Base-by-base conservation (phyloP, 805 yeast genomes). In the Citeromyces matritensis region DNA sequence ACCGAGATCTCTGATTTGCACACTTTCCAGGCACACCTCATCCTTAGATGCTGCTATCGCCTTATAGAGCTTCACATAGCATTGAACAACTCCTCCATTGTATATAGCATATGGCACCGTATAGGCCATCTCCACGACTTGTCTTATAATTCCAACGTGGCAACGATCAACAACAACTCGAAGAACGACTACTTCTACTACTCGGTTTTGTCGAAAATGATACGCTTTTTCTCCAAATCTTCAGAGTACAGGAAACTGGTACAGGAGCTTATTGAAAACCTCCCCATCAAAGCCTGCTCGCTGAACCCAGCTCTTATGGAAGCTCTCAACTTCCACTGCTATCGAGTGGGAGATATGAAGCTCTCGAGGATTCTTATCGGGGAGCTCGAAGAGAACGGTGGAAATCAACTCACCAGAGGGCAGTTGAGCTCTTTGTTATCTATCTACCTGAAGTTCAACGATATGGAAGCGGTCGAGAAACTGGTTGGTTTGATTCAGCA, bases 211-310 rank as follows among this genome's bases (percentile, higher is more conserved):
- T 39, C 51, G 0, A 42, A 42, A 13, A 26, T 54, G 26, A 41
- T 55, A 7, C 32, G 39, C 8, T 32, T 37, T 5, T 51, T 55
- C 25, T 47, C 57, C 9, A 51, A 47, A 32, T 47, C 43, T 25
- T 39, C 35, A 30, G 37, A 58, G 30, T 55, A 50, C 29, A 37
- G 44, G 9, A 12, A 21, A 3, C 27, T 51, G 17, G 49, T 55
- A 4, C 35, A 38, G 8, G 40, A 43, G 4, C 15, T 55, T 10
- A 42, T 55, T 3, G 35, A 37, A 15, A 40, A 45, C 24, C 33
- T 55, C n/a, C 60, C 60, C 1, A 39, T 54, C 15, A 48, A 49
- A 17, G 48, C 58, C 1, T 48, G 55, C 17, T 42, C 42, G 24
- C 40, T 49, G 3, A 45, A 49, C 15, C 59, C 60, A 1, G 40